Evolutionary conservation across 1,139 yeast species (phyloP), one percentile per base, ranked within the genome.

Genomic region (Scheffersomyces quercinus): DNA sequence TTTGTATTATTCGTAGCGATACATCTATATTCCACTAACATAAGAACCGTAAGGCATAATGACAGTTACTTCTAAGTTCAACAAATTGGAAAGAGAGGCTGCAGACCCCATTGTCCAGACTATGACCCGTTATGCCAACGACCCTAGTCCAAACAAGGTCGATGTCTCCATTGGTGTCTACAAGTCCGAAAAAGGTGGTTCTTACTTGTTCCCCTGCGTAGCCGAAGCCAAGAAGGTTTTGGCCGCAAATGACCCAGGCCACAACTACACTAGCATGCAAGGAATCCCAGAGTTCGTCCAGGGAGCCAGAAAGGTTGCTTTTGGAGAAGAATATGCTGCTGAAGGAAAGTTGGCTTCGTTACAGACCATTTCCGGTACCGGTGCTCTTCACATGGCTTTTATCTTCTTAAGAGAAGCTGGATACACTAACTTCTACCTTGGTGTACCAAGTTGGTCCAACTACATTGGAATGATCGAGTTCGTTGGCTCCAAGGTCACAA

Each of bases 141-240:
- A 73, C 54, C 41, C 59, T 15, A 37, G 51, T 39, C 63, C 70
- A 3, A 39, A 54, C 13, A 73, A 73, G 53, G 59, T 72, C 28
- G 78, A 73, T 47, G 68, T 71, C 15, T 62, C 73, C 26, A 70
- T 73, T 29, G 79, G 79, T 2, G 77, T 73, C 24, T 73, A 73
- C 57, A 72, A 70, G 48, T 63, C 68, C 32, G 73, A 65, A 44
- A 48, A 57, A 11, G 78, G 78, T 3, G 55, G 56, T 26, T 58
- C 68, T 36, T 70, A 62, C 53, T 60, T 66, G 7, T 71, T 70
- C 52, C 77, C 77, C 9, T 55, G 70, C 24, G 73, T 73, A 12
- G 54, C 56, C 24, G 52, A 58, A 44, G 76, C 77, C 37, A 73
- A 73, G 48, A 51, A 58, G 26, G 50, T 54, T 16, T 61, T 72